Evolutionary conservation across 352 stramenopile genomes (phyloP).

Genomic region (Phytophthora hibernalis): DNA sequence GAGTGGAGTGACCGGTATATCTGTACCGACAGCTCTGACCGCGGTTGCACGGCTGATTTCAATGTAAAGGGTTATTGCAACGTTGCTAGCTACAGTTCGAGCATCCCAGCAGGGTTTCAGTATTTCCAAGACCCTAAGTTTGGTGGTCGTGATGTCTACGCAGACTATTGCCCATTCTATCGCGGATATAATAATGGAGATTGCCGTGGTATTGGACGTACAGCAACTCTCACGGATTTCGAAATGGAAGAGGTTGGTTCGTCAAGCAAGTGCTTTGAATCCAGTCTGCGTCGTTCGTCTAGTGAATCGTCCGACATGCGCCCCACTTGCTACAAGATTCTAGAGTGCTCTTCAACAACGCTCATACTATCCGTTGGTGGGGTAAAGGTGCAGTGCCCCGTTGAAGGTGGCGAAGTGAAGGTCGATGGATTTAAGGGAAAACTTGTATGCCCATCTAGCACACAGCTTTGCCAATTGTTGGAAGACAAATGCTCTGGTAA

Average conservation of each 20-base stretch:
- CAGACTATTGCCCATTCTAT: slow-evolving; percentile 87
- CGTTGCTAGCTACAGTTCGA: slow-evolving; percentile 63
- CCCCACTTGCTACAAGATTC: slow-evolving; percentile 66
- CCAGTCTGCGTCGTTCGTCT: slow-evolving; percentile 60
- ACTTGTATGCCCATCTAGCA: slow-evolving; percentile 56
- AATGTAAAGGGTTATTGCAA: slow-evolving; percentile 85
- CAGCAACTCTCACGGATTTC: slow-evolving; percentile 44
- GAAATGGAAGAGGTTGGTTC: slow-evolving; percentile 60
- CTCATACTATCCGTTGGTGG: slow-evolving; percentile 59
- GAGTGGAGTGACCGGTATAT: slow-evolving; percentile 77
- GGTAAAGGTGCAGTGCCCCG: slow-evolving; percentile 62
- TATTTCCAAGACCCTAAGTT: slow-evolving; percentile 76
- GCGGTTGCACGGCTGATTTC: slow-evolving; percentile 67
- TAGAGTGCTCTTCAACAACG: slow-evolving; percentile 50
- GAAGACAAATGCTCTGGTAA: slow-evolving; percentile 74
- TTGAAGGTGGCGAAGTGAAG: slow-evolving; percentile 60
- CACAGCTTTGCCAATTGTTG: slow-evolving; percentile 66
- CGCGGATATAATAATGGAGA: slow-evolving; percentile 81
- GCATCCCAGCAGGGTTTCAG: slow-evolving; percentile 80
- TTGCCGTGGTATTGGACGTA: slow-evolving; percentile 63
- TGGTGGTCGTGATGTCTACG: slow-evolving; percentile 66
- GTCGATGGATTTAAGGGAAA: slow-evolving; percentile 60
- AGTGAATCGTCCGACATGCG: slow-evolving; percentile 42
- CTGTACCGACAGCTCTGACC: slow-evolving; percentile 53
- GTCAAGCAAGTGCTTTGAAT: slow-evolving; percentile 76